Conservation (phyloP, 352 stramenopile genomes). For the Pythium periplocum region DNA sequence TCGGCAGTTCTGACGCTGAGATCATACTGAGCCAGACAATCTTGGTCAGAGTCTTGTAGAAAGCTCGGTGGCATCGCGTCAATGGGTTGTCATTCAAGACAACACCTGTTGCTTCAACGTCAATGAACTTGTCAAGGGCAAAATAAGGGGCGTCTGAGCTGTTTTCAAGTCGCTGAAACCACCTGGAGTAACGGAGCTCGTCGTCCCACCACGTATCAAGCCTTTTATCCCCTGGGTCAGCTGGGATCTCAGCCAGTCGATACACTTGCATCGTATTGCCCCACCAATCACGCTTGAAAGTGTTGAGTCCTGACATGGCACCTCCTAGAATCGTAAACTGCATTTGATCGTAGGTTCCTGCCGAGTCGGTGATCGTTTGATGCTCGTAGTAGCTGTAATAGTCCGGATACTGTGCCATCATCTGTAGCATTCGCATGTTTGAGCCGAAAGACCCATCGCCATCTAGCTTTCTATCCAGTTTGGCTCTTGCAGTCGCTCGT, state of each 20-base stretch:
- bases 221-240: neutral
- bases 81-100: conserved; percentile 22
- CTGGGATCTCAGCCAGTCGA: conserved; percentile 22
- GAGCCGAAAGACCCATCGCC: conserved; percentile 14
- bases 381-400: conserved; percentile 26
- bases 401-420: conserved; percentile 25
- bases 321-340: conserved; percentile 20
- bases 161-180: conserved; percentile 27
- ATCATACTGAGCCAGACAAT: conserved; percentile 26
- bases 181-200: conserved; percentile 20
- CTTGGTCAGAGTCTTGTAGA: conserved; percentile 31
- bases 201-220: conserved; percentile 29
- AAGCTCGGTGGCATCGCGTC: conserved; percentile 29
- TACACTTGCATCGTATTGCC: conserved; percentile 30
- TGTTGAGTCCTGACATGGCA: conserved; percentile 26
- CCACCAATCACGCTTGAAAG: conserved; percentile 27
- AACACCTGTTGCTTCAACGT: conserved; percentile 18
- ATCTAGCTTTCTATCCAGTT: conserved; percentile 24
- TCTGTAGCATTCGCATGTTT: conserved; percentile 23
- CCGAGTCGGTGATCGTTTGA: neutral
- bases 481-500: conserved; percentile 8
- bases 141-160: conserved; percentile 17
- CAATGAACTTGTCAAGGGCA: conserved; percentile 18
- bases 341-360: conserved; percentile 13
- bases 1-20: conserved; percentile 12